Base-by-base conservation (phyloP, 2,329 filamentous ascomycete species). In the Pseudogymnoascus sp. region DNA sequence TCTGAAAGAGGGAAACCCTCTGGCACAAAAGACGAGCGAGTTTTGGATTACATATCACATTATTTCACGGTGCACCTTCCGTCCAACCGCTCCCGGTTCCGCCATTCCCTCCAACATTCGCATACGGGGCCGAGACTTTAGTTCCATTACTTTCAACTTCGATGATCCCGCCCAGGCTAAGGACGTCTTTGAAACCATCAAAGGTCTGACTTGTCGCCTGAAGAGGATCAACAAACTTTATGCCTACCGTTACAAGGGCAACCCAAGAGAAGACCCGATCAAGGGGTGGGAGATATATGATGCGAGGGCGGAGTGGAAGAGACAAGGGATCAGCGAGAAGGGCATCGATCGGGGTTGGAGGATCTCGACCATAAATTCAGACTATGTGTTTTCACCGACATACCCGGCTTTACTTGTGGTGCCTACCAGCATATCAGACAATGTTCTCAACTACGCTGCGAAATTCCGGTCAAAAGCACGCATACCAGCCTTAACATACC, bases 11-110 rank as follows among this genome's bases (percentile, higher is more conserved):
- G 75, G 79, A 60, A 76, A 76, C 21, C 66, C 71, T n/a, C 64
- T 69, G n/a, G 73, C 74, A 63, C 71, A 72, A 10, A 79, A 78
- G 67, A 79, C 83, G 21, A 82, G 87, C 73, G 90, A 96, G 76
- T 85, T 90, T 73, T 99, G 93, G 90, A 91, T 97, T 63, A 93
- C 95, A 14, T 99, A 93, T 75, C 93, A 93, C 23, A 93, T 97
- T 76, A 91, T 99, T 71, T 85, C 85, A 42, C 85, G 88, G 71
- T 96, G 93, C 77, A 85, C 84, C 23, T 86, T 93, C 68, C 86
- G 91, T 65, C 89, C 91, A 28, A 86, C 88, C 56, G 88, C 89
- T 16, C 81, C 85, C 5, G 80, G 82, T 11, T 89, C 89, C 64
- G 84, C 86, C 60, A 84, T 91, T 66, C 83, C 86, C 34, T 91